Evolutionary conservation across 352 stramenopile genomes (phyloP), one percentile per base, ranked within the genome.

Genomic region (Pythium oligandrum): DNA sequence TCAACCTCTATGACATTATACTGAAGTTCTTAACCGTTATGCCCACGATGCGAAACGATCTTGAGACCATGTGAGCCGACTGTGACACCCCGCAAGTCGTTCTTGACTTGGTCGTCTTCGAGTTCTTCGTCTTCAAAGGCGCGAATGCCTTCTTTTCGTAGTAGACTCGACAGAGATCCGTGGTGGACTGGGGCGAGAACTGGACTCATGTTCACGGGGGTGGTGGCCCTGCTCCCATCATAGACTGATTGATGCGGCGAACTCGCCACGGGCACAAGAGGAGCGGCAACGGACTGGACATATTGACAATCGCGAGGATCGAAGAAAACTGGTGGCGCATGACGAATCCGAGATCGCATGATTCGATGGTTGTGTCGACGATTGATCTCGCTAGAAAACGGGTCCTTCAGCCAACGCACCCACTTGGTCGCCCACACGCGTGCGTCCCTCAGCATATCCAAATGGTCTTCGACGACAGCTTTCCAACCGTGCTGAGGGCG

Each of bases 61-160:
- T 51, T 57, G 40, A 65, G 52, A 6, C 52, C 45, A 4, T 45
- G 44, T 17, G 54, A 44, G 31, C 60, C 33, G n/a, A 61, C 51
- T 3, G 53, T 67, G 44, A 67, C 49, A 31, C 60, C 60, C 3
- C 60, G 60, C 1, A 67, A 44, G 35, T 67, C 60, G 35, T 59
- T 59, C 7, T 55, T 36, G n/a, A 67, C 54, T 3, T 46, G 44
- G 35, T 36, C 53, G 32, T 56, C 37, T 40, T 63, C 53, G 39
- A 26, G 9, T 9, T 33, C 46, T 7, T 62, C 60, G 31, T 67
- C 60, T 54, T 67, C 60, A 10, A 36, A 39, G 6, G 50, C 53
- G 5, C 44, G 44, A 35, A 67, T 55, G 30, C 60, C 60, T 52
- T 59, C 53, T 48, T 48, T 55, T 10, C 60, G 43, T 6, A 67